Evolutionary conservation across 345 rosid species (phyloP).

Genomic region (Syzygium grande): DNA sequence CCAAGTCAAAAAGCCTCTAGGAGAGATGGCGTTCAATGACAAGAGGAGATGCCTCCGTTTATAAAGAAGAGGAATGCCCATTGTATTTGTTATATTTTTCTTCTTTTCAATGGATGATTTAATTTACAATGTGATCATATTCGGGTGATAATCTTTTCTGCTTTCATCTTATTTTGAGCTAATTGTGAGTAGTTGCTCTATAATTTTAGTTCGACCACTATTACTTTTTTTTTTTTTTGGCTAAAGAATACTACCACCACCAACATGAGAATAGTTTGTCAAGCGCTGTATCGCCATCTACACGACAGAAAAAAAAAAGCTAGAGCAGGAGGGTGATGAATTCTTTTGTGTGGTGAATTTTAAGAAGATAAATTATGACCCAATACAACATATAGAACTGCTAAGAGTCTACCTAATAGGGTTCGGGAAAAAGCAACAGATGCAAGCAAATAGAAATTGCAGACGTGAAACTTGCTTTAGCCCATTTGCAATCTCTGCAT

Average conservation of each 20-base stretch:
- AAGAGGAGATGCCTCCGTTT: neutral
- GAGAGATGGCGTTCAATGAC: neutral
- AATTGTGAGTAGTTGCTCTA: neutral
- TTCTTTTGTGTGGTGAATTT: neutral
- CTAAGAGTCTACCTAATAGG: neutral
- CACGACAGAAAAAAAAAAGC: neutral
- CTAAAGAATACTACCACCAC: neutral
- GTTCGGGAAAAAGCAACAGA: neutral
- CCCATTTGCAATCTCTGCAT: neutral
- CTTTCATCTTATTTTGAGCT: neutral
- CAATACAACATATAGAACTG: neutral
- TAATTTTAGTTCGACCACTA: neutral
- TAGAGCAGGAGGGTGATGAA: neutral
- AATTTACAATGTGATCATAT: neutral
- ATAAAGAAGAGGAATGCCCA: neutral
- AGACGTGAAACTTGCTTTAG: neutral
- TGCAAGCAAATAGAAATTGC: neutral
- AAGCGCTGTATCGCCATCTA: neutral
- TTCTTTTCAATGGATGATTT: too few species aligned
- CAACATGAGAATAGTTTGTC: neutral
- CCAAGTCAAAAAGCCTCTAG: neutral
- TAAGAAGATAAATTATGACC: neutral
- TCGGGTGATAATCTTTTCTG: neutral
- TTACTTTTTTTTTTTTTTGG: neutral
- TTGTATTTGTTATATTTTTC: neutral